Conservation (phyloP, 2,329 filamentous ascomycete genomes). For the Aureobasidium leucospermi region DNA sequence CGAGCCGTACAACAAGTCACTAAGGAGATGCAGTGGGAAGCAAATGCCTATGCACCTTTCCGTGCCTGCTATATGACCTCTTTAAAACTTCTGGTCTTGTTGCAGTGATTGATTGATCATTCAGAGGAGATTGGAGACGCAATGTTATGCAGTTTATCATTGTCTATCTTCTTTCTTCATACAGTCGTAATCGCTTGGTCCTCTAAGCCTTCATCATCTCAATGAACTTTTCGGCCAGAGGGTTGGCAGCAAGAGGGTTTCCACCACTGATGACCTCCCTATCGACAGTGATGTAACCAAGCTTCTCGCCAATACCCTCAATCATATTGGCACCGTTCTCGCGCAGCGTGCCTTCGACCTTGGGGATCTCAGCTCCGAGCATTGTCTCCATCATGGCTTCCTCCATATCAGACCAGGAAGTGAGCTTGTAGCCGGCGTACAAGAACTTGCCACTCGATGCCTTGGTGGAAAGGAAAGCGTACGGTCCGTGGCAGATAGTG, state of each 20-base stretch:
- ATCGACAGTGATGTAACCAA: constrained; percentile 37
- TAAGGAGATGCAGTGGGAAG: too few relatives aligned
- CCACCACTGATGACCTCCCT: constrained; percentile 32
- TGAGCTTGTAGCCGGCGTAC: constrained; percentile 41
- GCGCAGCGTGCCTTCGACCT: constrained; percentile 33
- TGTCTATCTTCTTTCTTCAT: neutral
- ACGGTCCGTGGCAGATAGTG: constrained; percentile 41
- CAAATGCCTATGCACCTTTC: too few relatives aligned
- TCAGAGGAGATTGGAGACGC: neutral
- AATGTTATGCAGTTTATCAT: neutral
- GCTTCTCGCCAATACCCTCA: constrained; percentile 32
- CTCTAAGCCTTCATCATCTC: constrained; percentile 24
- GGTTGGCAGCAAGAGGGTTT: constrained; percentile 28
- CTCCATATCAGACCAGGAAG: constrained; percentile 39
- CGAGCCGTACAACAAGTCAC: too few relatives aligned
- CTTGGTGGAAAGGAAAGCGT: constrained; percentile 38
- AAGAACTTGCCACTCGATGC: constrained; percentile 31
- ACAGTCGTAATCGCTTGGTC: neutral
- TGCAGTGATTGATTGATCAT: too few relatives aligned
- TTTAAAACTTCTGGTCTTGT: too few relatives aligned
- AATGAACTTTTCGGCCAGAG: constrained; percentile 27
- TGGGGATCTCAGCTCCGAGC: constrained; percentile 36
- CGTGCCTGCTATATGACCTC: too few relatives aligned
- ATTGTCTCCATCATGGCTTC: constrained; percentile 41
- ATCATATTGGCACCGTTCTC: constrained; percentile 39